phyloP scores from a whole-genome alignment of 768 basidiomycete species.

The Cyclocybe aegerita region DNA sequence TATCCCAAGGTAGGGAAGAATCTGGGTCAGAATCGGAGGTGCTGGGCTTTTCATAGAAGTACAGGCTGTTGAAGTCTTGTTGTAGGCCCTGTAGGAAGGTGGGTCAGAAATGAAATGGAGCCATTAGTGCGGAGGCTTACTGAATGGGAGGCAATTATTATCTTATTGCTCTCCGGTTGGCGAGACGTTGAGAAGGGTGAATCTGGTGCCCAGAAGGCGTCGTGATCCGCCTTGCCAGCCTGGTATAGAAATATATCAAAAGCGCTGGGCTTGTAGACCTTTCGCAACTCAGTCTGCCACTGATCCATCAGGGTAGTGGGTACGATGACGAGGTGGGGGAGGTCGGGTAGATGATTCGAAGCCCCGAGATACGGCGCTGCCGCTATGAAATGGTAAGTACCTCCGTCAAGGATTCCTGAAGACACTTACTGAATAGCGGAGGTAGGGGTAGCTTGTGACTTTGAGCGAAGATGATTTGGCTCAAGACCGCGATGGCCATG shows the following conservation, averaged over 20 bases:
- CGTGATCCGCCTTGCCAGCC: neutral
- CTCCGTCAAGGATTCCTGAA: too few relatives aligned
- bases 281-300: slow-evolving; percentile 21
- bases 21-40: neutral
- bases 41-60: too few relatives aligned
- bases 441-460: neutral
- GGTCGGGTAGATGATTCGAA: slow-evolving; percentile 7
- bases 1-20: slow-evolving; percentile 14
- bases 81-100: neutral
- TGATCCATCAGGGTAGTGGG: slow-evolving; percentile 23
- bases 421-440: slow-evolving; percentile 4
- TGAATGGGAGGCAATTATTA: slow-evolving; percentile 23
- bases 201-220: slow-evolving; percentile 17
- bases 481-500: slow-evolving; percentile 18
- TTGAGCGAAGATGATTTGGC: slow-evolving; percentile 2
- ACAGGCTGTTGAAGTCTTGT: too few relatives aligned
- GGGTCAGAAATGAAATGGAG: neutral
- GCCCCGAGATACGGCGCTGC: slow-evolving; percentile 10
- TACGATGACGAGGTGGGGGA: slow-evolving; percentile 20
- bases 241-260: slow-evolving; percentile 27
- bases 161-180: neutral
- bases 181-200: slow-evolving; percentile 15
- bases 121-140: slow-evolving; percentile 20
- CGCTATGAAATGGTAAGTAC: slow-evolving; percentile 8
- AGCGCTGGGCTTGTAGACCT: slow-evolving; percentile 4